Evolutionary conservation across 2,329 filamentous ascomycete species (phyloP), one percentile per base, ranked within the genome.

Genomic region (Monosporascus sp.): DNA sequence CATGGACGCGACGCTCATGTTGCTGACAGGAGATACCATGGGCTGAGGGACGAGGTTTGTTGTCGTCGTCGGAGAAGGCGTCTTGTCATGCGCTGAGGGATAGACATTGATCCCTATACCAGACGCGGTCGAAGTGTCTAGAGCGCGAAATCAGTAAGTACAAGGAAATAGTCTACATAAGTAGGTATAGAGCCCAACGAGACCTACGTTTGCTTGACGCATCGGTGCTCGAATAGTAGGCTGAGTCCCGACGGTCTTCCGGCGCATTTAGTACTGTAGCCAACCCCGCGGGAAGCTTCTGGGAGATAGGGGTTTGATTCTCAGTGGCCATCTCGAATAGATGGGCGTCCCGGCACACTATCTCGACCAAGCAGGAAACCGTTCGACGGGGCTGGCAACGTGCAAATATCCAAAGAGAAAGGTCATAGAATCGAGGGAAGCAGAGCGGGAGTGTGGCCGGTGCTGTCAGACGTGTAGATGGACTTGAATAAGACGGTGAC

Each of bases 1-100:
- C 71, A 86, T 85, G 19, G 83, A 83, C 20, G 83, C 81, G 41
- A 86, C 82, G 55, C 82, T 86, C 84, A 87, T 87, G 64, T 81
- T 79, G 61, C 78, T 79, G 16, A 77, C 76, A 6, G 83, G 81
- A 7, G 83, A 85, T 37, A 80, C 71, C 19, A 84, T 67, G 9
- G 80, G 69, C 45, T 81, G 81, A 1, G 78, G 76, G 19, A 78
- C 65, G 54, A 78, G 69, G 61, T 79, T 78, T 40, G 75, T 71
- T 41, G 78, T 74, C 19, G 81, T 74, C 19, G 81, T 79, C 8
- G 83, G 83, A 1, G 83, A 86, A 0, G 83, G 83, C 1, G 83
- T 86, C 69, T 85, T 85, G 63, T 86, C 83, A 34, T 75, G 71
- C 20, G 74, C 73, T 4, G 78, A 76, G 16, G 80, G 77, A 56